phyloP scores from a whole-genome alignment of 2,329 filamentous ascomycete genomes.

The Curvularia verruculosa region DNA sequence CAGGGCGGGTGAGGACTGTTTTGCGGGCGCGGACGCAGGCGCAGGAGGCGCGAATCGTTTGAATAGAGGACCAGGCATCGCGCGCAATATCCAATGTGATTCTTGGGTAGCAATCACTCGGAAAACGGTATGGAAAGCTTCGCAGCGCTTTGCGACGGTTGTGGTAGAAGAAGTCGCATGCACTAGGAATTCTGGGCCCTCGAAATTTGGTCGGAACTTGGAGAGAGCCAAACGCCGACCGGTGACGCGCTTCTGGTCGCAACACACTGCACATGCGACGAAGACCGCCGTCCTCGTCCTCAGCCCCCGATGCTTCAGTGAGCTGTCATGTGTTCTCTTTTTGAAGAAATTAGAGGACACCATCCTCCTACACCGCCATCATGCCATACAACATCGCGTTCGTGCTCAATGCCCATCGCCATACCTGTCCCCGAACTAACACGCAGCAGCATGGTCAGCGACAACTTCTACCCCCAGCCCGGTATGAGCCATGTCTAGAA shows the following conservation, averaged over 20 bases:
- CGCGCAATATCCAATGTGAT: constrained; percentile 3
- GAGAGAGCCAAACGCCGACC: constrained; percentile 30
- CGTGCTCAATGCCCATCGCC: constrained; percentile 33
- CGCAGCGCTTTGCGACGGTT: constrained; percentile 7
- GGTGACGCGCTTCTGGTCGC: constrained; percentile 26
- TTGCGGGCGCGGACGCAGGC: constrained; percentile 4
- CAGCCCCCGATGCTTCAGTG: constrained; percentile 12
- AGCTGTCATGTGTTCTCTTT: constrained; percentile 32
- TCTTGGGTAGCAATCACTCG: neutral
- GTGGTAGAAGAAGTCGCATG: neutral
- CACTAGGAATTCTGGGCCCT: constrained; percentile 26
- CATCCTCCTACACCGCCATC: constrained; percentile 29
- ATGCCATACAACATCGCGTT: constrained; percentile 77
- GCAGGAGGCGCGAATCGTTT: constrained; percentile 54
- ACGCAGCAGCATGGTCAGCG: constrained; percentile 80
- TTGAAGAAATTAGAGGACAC: constrained; percentile 20
- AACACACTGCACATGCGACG: constrained; percentile 4
- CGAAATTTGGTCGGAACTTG: constrained; percentile 38
- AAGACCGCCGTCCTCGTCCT: neutral
- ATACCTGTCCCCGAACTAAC: constrained; percentile 15
- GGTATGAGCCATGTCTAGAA: constrained; percentile 51
- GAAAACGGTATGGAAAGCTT: neutral
- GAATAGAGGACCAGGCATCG: constrained; percentile 57
- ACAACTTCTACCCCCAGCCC: constrained; percentile 98
- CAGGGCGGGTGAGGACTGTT: constrained; percentile 10